These are phyloP conservation scores for Monosporascus sp. DNA, from an alignment of 2,329 filamentous ascomycete genomes.

Conservation along the genomic window DNA sequence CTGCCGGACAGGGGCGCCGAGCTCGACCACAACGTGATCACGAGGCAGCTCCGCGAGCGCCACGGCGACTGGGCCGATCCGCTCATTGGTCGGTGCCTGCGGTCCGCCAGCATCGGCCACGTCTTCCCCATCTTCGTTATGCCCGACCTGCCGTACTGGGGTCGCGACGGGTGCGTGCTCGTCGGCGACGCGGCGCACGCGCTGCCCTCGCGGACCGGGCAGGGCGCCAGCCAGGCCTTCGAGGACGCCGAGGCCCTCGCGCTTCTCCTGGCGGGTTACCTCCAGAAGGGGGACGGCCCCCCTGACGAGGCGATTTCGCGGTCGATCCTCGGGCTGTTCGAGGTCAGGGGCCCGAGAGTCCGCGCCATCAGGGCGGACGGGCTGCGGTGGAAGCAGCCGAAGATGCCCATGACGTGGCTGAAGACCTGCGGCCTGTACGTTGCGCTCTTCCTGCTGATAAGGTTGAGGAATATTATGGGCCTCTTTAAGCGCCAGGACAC, in stretches of 20 bases:
- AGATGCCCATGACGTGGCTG: constrained; percentile 10
- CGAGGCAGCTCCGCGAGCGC: constrained; percentile 29
- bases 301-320: constrained; percentile 3
- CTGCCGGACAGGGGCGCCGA: constrained; percentile 4
- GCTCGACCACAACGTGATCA: constrained; percentile 4
- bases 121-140: constrained; percentile 45
- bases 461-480: constrained; percentile 1
- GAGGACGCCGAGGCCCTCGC: constrained; percentile 45
- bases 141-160: constrained; percentile 41
- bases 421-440: constrained; percentile 5
- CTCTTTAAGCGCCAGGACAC: constrained; percentile 1
- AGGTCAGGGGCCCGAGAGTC: constrained; percentile 5
- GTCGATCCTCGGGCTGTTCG: constrained; percentile 4
- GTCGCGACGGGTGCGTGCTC: constrained; percentile 39
- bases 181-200: constrained; percentile 50
- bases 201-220: constrained; percentile 43
- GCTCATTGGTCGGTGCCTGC: constrained; percentile 28
- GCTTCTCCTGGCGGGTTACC: constrained; percentile 27
- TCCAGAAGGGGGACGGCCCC: not conserved
- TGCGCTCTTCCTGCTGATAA: constrained; percentile 5
- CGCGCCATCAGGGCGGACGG: constrained; percentile 4
- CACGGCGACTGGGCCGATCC: constrained; percentile 41
- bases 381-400: constrained; percentile 9
- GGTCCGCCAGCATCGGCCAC: constrained; percentile 26
- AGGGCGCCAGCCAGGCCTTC: constrained; percentile 49